Percentiles rank a stretch among this genome's conserved stretches.
Conservation (phyloP, 202 grass and related monocot genomes). For the Hordeum pubiflorum region DNA sequence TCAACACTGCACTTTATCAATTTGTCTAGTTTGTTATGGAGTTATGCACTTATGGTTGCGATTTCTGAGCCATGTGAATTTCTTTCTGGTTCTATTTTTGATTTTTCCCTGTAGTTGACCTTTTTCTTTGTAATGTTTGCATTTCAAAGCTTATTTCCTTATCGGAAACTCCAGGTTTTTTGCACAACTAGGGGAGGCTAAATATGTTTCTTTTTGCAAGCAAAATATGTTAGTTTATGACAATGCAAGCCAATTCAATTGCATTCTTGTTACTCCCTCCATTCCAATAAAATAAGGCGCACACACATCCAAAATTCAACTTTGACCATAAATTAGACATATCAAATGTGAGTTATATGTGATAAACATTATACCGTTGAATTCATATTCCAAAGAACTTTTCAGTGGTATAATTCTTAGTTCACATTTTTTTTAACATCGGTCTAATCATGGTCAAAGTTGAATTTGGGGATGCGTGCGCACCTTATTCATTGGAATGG, state of each 20-base stretch:
- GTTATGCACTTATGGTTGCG: not conserved
- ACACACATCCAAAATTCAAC: too few relatives aligned
- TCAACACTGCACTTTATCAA: not conserved
- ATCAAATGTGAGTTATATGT: too few relatives aligned
- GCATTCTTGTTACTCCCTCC: not conserved
- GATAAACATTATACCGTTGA: too few relatives aligned
- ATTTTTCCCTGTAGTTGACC: not conserved
- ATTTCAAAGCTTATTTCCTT: slow-evolving; percentile 7
- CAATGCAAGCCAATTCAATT: not conserved
- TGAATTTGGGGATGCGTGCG: too few relatives aligned
- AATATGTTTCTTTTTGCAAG: not conserved
- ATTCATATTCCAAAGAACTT: too few relatives aligned
- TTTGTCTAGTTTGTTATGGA: not conserved
- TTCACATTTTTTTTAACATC: too few relatives aligned
- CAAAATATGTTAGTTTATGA: not conserved
- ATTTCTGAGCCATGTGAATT: slow-evolving; percentile 14
- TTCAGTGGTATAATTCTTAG: too few relatives aligned
- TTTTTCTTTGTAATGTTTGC: not conserved
- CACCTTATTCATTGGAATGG: too few relatives aligned
- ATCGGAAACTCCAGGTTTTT: not conserved
- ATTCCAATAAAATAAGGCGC: too few relatives aligned
- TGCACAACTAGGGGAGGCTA: not conserved
- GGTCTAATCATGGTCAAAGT: too few relatives aligned
- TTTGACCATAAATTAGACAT: too few relatives aligned
- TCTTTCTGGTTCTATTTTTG: not conserved